Evolutionary conservation across 768 basidiomycete species (phyloP).

Genomic region (Lentinula aciculospora): DNA sequence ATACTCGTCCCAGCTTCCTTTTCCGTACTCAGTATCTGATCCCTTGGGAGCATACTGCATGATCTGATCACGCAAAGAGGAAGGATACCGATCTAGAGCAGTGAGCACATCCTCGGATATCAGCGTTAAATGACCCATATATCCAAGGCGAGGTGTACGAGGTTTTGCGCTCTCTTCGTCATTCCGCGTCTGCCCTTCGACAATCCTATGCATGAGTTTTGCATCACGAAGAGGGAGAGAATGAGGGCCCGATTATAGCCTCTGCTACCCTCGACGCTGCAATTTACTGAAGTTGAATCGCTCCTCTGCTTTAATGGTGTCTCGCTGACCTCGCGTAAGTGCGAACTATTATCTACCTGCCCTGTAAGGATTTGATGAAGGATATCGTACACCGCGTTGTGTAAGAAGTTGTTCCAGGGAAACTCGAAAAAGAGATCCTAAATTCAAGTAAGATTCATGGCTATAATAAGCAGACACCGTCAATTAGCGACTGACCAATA

Average conservation of each 20-base stretch:
- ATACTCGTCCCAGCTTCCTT: conserved; percentile 78
- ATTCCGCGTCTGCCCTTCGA: conserved; percentile 80
- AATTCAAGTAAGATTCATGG: neutral
- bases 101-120: conserved; percentile 93
- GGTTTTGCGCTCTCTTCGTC: conserved; percentile 69
- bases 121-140: conserved; percentile 95
- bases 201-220: conserved; percentile 74
- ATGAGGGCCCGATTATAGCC: conserved; percentile 82
- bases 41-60: conserved; percentile 70
- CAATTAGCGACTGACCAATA: conserved; percentile 57
- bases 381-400: conserved; percentile 93
- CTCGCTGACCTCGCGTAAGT: neutral
- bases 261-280: conserved; percentile 16
- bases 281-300: neutral
- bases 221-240: conserved; percentile 85
- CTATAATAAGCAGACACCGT: conserved; percentile 1
- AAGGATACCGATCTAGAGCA: conserved; percentile 83
- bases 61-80: conserved; percentile 54
- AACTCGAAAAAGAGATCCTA: conserved; percentile 94
- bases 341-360: conserved; percentile 45
- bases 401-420: conserved; percentile 97
- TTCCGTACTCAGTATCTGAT: conserved; percentile 20
- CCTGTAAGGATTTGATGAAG: conserved; percentile 94
- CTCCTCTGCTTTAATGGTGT: neutral
- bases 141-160: conserved; percentile 79